Evolutionary conservation across 2,329 filamentous ascomycete genomes (phyloP), one percentile per base, ranked within the genome.

Genomic region (Grosmannia huntii): DNA sequence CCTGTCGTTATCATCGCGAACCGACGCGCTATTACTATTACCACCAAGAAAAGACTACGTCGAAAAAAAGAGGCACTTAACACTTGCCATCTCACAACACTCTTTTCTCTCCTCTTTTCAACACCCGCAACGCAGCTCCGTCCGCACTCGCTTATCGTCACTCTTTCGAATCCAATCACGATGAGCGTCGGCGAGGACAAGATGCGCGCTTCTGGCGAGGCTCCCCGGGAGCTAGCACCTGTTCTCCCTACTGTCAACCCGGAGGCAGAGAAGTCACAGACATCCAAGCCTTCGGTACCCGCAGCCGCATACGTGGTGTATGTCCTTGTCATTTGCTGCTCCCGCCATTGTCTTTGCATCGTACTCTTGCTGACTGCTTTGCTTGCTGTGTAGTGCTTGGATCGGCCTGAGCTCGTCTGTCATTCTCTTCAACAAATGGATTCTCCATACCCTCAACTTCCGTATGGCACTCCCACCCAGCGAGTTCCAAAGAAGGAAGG

Each of bases 391-490:
- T 72, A 96, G 91, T 67, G 79, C 85, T 65, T 99, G 94, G 94
- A 97, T 99, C 69, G 77, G 85, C 60, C 80, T 96, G 71, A 95
- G 89, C 68, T 96, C 90, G 50, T 89, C 87, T 67, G 90, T 97
- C 69, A 99, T 99, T 71, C 79, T 99, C 62, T 97, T 96, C 86
- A 97, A 99, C 85, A 99, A 99, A 83, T 96, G 89, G 84, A 90
- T 99, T 68, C 81, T 97, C 62, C 85, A 92, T 68, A 91, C 86
- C 46, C 80, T 86, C 62, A 81, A 89, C 63, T 96, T 96, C 78
- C 82, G 86, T 89, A 80, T 71, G 63, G 41, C 53, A 38, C 48
- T 11, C 25, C 57, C 56, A 25, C 6, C 19, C 28, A 28, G 9
- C 5, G 2, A 16, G 41, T 23, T 23, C 19, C 12, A 31, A n/a